Evolutionary conservation across 305 asterid genomes (phyloP), one percentile per base, ranked within the genome.

Genomic region (Lippia alba): DNA sequence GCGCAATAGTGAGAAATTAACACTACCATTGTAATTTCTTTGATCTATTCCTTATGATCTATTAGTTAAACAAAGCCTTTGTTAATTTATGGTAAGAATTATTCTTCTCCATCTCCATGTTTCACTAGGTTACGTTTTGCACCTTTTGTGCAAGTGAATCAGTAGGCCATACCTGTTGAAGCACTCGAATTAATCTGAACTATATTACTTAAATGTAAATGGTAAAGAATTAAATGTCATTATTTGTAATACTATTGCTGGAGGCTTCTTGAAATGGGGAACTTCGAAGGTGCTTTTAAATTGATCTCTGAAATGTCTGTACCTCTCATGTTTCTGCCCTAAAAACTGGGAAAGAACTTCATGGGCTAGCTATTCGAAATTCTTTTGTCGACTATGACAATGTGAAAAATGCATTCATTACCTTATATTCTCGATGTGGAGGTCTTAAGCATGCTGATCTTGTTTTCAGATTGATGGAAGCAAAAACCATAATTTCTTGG

Each of bases 181-280:
- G n/a, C n/a, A n/a, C n/a, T n/a, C n/a, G n/a, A n/a, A n/a, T n/a
- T n/a, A n/a, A n/a, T n/a, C n/a, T n/a, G n/a, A n/a, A n/a, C n/a
- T n/a, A n/a, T n/a, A n/a, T n/a, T n/a, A n/a, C n/a, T n/a, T n/a
- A n/a, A n/a, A 49, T 49, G 73, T 55, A 69, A 81, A 82, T 70
- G 85, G 83, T 65, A 12, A 65, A 60, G 80, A 78, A 63, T 40
- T 82, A 41, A 81, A 81, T 69, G 64, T 70, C 66, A 77, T 91
- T 64, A 85, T 86, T 9, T 93, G 96, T 95, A 93, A 91, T 75
- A 86, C 94, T 44, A 56, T 91, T 71, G 87, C 88, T 76, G 95
- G 96, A 58, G 94, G 92, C 70, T 91, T 76, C 79, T 77, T 83
- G 78, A 89, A 57, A 78, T 81, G 0, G 87, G 91, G 49, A 85